phyloP scores from a whole-genome alignment of 1,284 basidiomycete species.

The Schizopora paradoxa region DNA sequence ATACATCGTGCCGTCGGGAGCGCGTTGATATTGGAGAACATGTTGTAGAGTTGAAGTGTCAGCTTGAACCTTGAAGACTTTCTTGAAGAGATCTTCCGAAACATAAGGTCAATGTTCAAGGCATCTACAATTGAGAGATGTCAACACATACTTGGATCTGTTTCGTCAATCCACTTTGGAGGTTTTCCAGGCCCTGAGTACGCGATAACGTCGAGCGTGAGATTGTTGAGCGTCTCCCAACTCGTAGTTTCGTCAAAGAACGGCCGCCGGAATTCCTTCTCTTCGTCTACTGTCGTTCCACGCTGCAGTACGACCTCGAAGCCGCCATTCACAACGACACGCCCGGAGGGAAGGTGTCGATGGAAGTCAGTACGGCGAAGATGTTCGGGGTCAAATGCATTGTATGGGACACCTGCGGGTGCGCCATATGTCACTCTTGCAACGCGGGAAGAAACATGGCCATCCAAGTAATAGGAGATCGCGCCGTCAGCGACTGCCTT shows the following conservation, averaged over 20 bases:
- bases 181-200: background rate
- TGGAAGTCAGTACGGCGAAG: background rate
- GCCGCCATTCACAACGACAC: background rate
- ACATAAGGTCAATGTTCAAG: background rate
- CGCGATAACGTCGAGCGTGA: background rate
- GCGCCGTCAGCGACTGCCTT: slow-evolving; percentile 55
- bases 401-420: slow-evolving; percentile 26
- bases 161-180: slow-evolving; percentile 1
- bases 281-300: background rate
- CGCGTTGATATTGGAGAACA: background rate
- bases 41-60: slow-evolving; percentile 1
- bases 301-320: background rate
- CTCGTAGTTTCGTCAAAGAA: background rate
- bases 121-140: background rate
- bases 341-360: background rate
- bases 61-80: background rate
- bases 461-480: slow-evolving; percentile 47
- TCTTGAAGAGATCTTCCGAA: background rate
- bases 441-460: slow-evolving; percentile 41
- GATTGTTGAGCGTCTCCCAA: background rate
- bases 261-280: background rate
- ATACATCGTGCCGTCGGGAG: slow-evolving; percentile 30
- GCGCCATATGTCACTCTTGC: slow-evolving; percentile 42
- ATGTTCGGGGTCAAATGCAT: slow-evolving; percentile 33
- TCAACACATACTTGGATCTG: background rate